phyloP scores from a whole-genome alignment of 768 basidiomycete species.

The Chiua virens region DNA sequence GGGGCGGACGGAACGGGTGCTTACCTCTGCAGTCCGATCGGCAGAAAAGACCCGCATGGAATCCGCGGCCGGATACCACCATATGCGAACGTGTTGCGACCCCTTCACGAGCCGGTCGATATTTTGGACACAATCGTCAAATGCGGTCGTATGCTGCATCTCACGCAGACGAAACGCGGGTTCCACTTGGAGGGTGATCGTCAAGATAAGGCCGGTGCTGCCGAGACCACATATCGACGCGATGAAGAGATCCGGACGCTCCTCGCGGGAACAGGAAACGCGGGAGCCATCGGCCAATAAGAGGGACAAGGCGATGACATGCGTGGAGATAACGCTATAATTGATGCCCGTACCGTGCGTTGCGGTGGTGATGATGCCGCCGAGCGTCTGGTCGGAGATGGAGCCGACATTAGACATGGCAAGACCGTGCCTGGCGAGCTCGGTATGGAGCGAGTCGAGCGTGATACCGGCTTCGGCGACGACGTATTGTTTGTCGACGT shows the following conservation, averaged over 20 bases:
- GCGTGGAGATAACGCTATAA: conserved; percentile 79
- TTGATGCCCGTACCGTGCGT: conserved; percentile 89
- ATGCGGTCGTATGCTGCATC: conserved; percentile 56
- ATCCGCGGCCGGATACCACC: conserved; percentile 91
- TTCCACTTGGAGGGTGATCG: conserved; percentile 76
- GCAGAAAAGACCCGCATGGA: conserved; percentile 69
- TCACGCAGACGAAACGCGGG: conserved; percentile 81
- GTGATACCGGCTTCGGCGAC: conserved; percentile 78
- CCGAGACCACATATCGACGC: conserved; percentile 93
- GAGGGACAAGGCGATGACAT: conserved; percentile 73
- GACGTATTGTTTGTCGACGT: conserved; percentile 64
- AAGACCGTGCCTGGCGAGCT: conserved; percentile 63
- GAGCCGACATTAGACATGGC: conserved; percentile 94
- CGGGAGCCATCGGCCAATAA: conserved; percentile 75
- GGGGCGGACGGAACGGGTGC: conserved; percentile 25
- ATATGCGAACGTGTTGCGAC: conserved; percentile 89
- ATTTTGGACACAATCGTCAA: conserved; percentile 58
- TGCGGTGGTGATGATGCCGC: conserved; percentile 89
- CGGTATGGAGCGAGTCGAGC: conserved; percentile 68
- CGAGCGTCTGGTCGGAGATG: conserved; percentile 95
- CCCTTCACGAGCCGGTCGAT: conserved; percentile 56
- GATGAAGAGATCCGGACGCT: conserved; percentile 75
- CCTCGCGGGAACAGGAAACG: conserved; percentile 62
- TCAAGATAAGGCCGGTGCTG: conserved; percentile 83
- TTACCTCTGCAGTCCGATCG: conserved; percentile 77